Evolutionary conservation across 371 early-diverging fungal species (phyloP).

Genomic region (Rhizopus microsporus): DNA sequence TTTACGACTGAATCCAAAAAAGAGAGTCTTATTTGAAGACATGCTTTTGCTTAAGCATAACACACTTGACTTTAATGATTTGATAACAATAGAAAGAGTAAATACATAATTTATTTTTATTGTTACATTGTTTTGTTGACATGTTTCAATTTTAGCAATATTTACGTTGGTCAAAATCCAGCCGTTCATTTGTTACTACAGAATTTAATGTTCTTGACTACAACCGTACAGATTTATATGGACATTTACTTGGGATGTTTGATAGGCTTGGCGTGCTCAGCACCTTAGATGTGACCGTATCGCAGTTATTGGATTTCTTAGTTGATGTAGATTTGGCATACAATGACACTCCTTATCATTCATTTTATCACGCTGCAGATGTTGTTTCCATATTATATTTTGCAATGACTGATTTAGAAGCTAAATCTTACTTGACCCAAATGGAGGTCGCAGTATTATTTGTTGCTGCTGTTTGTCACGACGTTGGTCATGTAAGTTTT

Average conservation of each 20-base stretch:
- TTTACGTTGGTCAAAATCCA: slow-evolving; percentile 8
- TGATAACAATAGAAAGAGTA: slow-evolving; percentile 17
- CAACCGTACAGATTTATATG: slow-evolving; percentile 60
- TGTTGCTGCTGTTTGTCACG: slow-evolving; percentile 84
- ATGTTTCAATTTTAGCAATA: neutral
- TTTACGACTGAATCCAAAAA: too few species aligned
- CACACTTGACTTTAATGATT: slow-evolving; percentile 5
- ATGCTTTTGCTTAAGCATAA: slow-evolving; percentile 22
- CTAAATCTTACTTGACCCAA: slow-evolving; percentile 58
- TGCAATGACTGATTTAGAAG: slow-evolving; percentile 60
- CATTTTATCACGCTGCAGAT: slow-evolving; percentile 82
- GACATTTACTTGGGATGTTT: slow-evolving; percentile 68
- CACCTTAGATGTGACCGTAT: slow-evolving; percentile 49
- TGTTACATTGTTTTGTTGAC: neutral
- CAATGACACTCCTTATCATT: slow-evolving; percentile 77
- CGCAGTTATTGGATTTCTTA: slow-evolving; percentile 71
- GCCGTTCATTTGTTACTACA: slow-evolving; percentile 1
- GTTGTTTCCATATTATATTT: slow-evolving; percentile 76
- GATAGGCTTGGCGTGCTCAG: slow-evolving; percentile 51
- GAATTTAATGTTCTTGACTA: slow-evolving; percentile 68
- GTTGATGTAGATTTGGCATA: slow-evolving; percentile 75
- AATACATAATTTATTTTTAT: neutral
- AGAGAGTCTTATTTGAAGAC: too few species aligned
- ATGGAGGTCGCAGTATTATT: slow-evolving; percentile 68
- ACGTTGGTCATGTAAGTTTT: slow-evolving; percentile 87